A percentile compares a stretch with the other conserved stretches of the same genome.
These are phyloP conservation scores for Sporisorium iseilematis-ciliati DNA, from an alignment of 1,284 basidiomycete genomes.

Conservation along the genomic window DNA sequence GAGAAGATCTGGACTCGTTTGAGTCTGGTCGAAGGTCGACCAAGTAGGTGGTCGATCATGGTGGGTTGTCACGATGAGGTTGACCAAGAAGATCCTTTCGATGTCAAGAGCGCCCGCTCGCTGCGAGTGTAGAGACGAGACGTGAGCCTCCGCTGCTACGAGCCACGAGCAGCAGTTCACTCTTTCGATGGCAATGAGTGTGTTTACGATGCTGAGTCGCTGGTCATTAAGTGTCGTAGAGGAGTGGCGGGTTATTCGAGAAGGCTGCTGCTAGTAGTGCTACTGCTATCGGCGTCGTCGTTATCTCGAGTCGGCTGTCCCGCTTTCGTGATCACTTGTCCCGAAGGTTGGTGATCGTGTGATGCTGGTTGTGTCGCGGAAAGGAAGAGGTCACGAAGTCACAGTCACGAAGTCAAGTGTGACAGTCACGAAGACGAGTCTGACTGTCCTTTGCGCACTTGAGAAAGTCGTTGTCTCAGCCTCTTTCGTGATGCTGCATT, in stretches of 20 bases:
- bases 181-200: background rate
- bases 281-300: too few relatives aligned
- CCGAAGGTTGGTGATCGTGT: too few relatives aligned
- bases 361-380: too few relatives aligned
- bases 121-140: constrained; percentile 3
- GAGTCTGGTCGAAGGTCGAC: constrained; percentile 62
- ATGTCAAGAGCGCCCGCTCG: background rate
- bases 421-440: too few relatives aligned
- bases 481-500: too few relatives aligned
- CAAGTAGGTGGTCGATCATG: constrained; percentile 66
- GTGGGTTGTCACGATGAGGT: background rate
- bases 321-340: too few relatives aligned
- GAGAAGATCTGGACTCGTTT: constrained; percentile 59
- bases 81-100: background rate
- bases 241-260: background rate
- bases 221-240: background rate
- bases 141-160: background rate
- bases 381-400: too few relatives aligned
- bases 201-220: background rate
- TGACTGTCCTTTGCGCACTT: too few relatives aligned
- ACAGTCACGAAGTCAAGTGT: too few relatives aligned
- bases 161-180: background rate
- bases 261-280: background rate
- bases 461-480: too few relatives aligned
- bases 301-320: too few relatives aligned